Evolutionary conservation across 176 grass and related monocot genomes (phyloP).

Genomic region (Oryza longistaminata): DNA sequence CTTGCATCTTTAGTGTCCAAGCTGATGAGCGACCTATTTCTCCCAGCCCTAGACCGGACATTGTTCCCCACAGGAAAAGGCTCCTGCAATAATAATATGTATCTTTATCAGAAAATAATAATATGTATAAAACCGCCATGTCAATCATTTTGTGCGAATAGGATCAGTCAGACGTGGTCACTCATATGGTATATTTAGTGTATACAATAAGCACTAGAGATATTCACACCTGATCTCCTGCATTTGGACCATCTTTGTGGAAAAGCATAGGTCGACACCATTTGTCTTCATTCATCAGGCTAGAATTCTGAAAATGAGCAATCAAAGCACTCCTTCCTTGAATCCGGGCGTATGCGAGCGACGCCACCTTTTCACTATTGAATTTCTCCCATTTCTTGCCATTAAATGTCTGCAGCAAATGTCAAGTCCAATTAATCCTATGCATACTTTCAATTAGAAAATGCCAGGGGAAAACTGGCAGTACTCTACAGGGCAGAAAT

Average conservation of each 20-base stretch:
- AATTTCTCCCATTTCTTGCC: conserved; percentile 98
- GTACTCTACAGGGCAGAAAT: conserved; percentile 1
- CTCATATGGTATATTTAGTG: neutral
- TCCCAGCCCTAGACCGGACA: conserved; percentile 48
- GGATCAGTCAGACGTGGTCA: neutral
- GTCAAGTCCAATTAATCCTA: conserved; percentile 5
- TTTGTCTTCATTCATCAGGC: conserved; percentile 97
- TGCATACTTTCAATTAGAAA: neutral
- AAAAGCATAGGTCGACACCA: conserved; percentile 89
- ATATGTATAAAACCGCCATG: neutral
- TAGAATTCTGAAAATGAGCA: conserved; percentile 94
- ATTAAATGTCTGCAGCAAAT: conserved; percentile 73
- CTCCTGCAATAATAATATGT: conserved; percentile 45
- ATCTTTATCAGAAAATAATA: neutral
- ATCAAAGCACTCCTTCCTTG: conserved; percentile 85
- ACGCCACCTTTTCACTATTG: conserved; percentile 95
- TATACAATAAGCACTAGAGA: neutral
- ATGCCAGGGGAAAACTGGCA: neutral
- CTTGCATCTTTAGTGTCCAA: conserved; percentile 45
- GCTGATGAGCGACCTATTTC: conserved; percentile 40
- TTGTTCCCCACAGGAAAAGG: conserved; percentile 71
- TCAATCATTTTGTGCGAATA: neutral
- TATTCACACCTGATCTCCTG: conserved; percentile 69
- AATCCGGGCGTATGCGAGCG: conserved; percentile 90
- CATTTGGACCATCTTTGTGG: conserved; percentile 86